phyloP scores from a whole-genome alignment of 768 basidiomycete genomes.

The Tulasnella sp. region DNA sequence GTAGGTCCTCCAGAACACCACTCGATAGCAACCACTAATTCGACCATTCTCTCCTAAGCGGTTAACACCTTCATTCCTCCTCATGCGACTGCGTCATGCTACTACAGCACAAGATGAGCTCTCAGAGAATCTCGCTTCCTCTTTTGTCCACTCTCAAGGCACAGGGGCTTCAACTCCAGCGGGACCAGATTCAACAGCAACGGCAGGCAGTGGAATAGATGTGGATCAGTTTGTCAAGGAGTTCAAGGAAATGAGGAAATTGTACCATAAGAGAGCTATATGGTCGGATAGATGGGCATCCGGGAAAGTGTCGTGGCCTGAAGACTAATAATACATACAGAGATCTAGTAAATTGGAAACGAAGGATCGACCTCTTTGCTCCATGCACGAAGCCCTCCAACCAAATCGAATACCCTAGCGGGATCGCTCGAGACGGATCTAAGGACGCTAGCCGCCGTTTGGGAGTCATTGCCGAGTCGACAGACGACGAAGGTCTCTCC shows the following conservation, averaged over 20 bases:
- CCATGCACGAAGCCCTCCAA: conserved; percentile 86
- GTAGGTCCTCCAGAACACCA: conserved; percentile 48
- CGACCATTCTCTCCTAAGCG: conserved; percentile 54
- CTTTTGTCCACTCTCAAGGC: conserved; percentile 68
- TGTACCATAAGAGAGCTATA: conserved; percentile 91
- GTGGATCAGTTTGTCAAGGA: conserved; percentile 86
- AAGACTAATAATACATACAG: conserved; percentile 44
- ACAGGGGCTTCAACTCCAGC: not conserved
- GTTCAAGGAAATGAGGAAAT: conserved; percentile 83
- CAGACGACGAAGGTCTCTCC: conserved; percentile 63
- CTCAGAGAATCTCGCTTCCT: conserved; percentile 81
- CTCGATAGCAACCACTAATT: not conserved
- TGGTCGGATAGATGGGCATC: conserved; percentile 87
- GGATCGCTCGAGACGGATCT: conserved; percentile 39
- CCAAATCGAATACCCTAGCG: conserved; percentile 62
- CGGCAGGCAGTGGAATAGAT: conserved; percentile 48
- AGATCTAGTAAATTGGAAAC: conserved; percentile 75
- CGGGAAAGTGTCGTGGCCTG: conserved; percentile 85
- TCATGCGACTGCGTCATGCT: conserved; percentile 84
- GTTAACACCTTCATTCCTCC: conserved; percentile 83
- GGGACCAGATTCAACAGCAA: conserved; percentile 40
- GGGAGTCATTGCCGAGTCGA: conserved; percentile 91
- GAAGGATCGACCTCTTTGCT: conserved; percentile 66
- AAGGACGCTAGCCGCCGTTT: conserved; percentile 76
- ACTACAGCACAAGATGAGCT: conserved; percentile 88